Evolutionary conservation across 257 asterid species (phyloP), one percentile per base, ranked within the genome.

Genomic region (Phtheirospermum japonicum): DNA sequence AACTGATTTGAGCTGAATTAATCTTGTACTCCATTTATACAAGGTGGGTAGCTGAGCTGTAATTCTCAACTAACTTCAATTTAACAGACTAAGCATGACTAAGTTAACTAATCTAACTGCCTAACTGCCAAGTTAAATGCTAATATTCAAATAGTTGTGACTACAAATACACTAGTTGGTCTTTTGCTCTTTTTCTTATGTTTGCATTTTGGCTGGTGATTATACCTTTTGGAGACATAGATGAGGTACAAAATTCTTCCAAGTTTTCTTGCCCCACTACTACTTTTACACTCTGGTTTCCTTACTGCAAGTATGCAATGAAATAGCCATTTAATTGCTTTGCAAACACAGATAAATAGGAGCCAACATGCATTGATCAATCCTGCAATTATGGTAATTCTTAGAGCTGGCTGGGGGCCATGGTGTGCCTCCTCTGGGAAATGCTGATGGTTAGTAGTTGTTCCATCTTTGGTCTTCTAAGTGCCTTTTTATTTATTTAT

Each of bases 351-450:
- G 99, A 83, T 92, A 74, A 86, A 73, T 76, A 83, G 88, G 75
- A 86, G 96, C 76, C 97, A 86, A 68, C 98, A 88, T 71, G 96
- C 96, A 63, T 72, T 88, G 57, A 85, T 91, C 54, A 91, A 91
- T 77, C 98, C 98, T 34, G 86, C 94, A 57, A 71, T 91, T 55
- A 88, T 95, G 16, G 75, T 88, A 31, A 76, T 88, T 74, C 98
- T 88, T 71, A 84, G 85, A 65, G 77, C 74, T 66, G 95, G 98
- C 88, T 54, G 95, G 94, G 10, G 98, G 95, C 69, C 95, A 82
- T 68, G 96, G 95, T 39, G 92, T 84, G 74, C 94, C 96, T 57
- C 96, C 95, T 57, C 64, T 84, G 43, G 95, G 87, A 74, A 88
- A 80, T 75, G 83, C 87, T 34, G 95, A 91, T 77, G 95, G 98